phyloP scores from a whole-genome alignment of 768 basidiomycete genomes.

The Xanthoconium stramineum region DNA sequence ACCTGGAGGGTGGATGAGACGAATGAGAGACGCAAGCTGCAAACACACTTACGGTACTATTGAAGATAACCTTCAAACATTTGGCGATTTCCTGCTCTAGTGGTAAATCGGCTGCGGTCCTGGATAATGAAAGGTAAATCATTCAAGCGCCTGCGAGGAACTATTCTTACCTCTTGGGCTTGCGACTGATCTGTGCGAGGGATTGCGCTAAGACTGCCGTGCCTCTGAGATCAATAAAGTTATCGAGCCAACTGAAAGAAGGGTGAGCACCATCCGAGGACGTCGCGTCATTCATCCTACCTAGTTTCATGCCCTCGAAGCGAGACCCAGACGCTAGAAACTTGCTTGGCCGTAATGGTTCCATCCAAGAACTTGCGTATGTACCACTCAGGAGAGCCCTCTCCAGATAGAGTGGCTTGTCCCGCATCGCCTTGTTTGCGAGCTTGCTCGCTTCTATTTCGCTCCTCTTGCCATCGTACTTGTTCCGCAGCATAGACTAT shows the following conservation, averaged over 20 bases:
- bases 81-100: constrained; percentile 89
- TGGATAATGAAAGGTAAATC: constrained; percentile 8
- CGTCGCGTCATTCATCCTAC: constrained; percentile 39
- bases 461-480: constrained; percentile 73
- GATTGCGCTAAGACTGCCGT: constrained; percentile 80
- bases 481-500: constrained; percentile 84
- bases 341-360: constrained; percentile 79
- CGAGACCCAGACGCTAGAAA: constrained; percentile 69
- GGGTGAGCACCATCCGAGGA: constrained; percentile 16
- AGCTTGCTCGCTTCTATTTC: constrained; percentile 58
- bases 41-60: constrained; percentile 47
- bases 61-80: constrained; percentile 80
- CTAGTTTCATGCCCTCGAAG: constrained; percentile 77
- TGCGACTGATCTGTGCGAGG: constrained; percentile 71
- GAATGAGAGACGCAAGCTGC: not conserved
- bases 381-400: constrained; percentile 89
- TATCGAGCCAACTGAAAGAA: constrained; percentile 67
- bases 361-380: constrained; percentile 87
- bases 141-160: not conserved
- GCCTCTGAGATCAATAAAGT: constrained; percentile 75
- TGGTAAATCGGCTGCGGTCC: constrained; percentile 49
- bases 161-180: constrained; percentile 56
- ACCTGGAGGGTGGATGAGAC: constrained; percentile 37
- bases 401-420: constrained; percentile 48
- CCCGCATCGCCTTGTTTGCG: constrained; percentile 60